These are phyloP conservation scores for Pyrenula aspistea DNA, from an alignment of 495 filamentous ascomycete genomes.

Conservation along the genomic window DNA sequence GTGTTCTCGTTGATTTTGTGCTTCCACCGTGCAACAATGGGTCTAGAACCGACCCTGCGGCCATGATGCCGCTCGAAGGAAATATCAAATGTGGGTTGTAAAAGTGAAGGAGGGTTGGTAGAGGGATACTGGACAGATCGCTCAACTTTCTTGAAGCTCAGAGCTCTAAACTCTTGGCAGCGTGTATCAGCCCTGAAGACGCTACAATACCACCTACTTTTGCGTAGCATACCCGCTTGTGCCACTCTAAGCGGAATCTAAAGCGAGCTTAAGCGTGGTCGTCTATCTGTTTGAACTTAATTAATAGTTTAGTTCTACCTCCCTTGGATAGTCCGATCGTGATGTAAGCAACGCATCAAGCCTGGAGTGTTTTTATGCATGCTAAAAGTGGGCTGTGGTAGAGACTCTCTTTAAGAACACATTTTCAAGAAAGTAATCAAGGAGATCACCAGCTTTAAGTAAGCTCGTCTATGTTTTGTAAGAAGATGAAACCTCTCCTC, in stretches of 20 bases:
- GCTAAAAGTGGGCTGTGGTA: neutral
- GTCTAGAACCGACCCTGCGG: conserved; percentile 33
- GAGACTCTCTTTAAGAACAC: neutral
- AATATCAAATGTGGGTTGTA: neutral
- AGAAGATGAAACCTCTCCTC: neutral
- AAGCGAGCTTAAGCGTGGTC: neutral
- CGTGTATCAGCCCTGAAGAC: neutral
- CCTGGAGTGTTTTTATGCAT: neutral
- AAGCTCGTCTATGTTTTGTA: neutral
- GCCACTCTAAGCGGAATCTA: too few species aligned
- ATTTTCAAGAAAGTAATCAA: neutral
- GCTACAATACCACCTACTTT: neutral
- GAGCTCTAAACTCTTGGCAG: neutral
- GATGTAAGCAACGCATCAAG: neutral
- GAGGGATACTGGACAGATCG: neutral
- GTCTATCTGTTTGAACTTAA: neutral
- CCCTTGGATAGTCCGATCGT: neutral
- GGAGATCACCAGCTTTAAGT: neutral
- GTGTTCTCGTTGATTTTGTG: conserved; percentile 64
- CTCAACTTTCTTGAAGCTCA: neutral
- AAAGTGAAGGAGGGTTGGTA: neutral
- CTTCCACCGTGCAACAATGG: conserved; percentile 54
- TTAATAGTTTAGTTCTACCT: neutral
- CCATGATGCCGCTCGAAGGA: conserved; percentile 32
- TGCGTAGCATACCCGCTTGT: too few species aligned